Conservation (phyloP, 202 grass and related monocot species). For the Digitaria exilis region DNA sequence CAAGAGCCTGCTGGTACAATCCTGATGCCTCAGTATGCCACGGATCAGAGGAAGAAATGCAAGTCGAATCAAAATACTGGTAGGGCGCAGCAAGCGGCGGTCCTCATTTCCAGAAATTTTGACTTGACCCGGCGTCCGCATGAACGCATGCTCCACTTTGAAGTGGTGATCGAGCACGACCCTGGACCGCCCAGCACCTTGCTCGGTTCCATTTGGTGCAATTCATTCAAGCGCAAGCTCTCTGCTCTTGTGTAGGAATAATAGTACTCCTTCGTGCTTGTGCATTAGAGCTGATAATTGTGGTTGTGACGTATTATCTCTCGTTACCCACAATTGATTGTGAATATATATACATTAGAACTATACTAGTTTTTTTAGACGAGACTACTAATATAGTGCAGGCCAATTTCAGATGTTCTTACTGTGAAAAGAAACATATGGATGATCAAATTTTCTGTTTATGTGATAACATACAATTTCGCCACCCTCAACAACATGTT, state of each 20-base stretch:
- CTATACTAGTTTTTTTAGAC: too few relatives aligned
- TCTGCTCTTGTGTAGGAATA: neutral
- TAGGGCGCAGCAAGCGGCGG: neutral
- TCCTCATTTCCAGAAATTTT: neutral
- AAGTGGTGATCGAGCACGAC: neutral
- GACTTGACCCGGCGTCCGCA: neutral
- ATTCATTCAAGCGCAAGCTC: neutral
- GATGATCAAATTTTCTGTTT: too few relatives aligned
- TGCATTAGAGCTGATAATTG: neutral
- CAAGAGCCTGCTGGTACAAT: too few relatives aligned
- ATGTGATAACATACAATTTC: too few relatives aligned
- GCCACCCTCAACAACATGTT: too few relatives aligned
- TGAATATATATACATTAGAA: too few relatives aligned
- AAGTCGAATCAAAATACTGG: neutral
- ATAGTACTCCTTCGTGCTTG: neutral
- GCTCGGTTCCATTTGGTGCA: neutral
- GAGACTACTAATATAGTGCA: too few relatives aligned
- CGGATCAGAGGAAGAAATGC: too few relatives aligned
- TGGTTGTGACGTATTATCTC: neutral
- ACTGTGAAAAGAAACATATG: too few relatives aligned
- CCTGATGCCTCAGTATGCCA: too few relatives aligned
- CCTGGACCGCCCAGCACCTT: neutral
- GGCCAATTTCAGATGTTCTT: too few relatives aligned
- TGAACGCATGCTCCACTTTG: neutral
- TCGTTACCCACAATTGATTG: neutral